Conservation (phyloP, 345 rosid species). For the Populus pruinosa region DNA sequence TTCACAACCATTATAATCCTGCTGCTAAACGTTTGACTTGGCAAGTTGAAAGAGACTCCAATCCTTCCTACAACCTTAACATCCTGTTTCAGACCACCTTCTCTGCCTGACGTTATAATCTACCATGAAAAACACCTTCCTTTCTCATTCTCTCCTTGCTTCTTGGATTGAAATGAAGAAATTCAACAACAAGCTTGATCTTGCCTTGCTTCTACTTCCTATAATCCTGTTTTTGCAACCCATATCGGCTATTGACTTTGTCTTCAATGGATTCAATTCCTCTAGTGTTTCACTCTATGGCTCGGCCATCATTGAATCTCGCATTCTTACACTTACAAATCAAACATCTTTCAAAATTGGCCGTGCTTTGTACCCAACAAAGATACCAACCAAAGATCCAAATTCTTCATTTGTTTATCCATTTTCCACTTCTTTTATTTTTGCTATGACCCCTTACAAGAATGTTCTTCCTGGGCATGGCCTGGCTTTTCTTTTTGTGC, state of each 20-base stretch:
- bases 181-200: background rate
- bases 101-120: background rate
- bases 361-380: constrained; percentile 57
- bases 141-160: background rate
- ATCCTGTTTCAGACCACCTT: background rate
- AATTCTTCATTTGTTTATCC: constrained; percentile 38
- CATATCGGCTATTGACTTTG: constrained; percentile 44
- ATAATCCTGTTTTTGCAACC: constrained; percentile 15
- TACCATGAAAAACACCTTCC: constrained; percentile 8
- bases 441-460: constrained; percentile 57
- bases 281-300: constrained; percentile 38
- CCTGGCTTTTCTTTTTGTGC: constrained; percentile 55
- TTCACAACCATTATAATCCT: too few species aligned
- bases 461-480: constrained; percentile 57
- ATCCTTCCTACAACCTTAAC: too few species aligned
- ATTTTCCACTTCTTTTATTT: constrained; percentile 69
- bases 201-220: background rate
- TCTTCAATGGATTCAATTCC: constrained; percentile 65
- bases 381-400: constrained; percentile 36
- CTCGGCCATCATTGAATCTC: constrained; percentile 43
- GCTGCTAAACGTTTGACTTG: background rate
- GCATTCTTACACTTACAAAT: constrained; percentile 59
- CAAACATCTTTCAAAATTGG: constrained; percentile 45
- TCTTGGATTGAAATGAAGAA: constrained; percentile 22
- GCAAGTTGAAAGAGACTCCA: background rate